Conservation (phyloP, 2,329 filamentous ascomycete species). For the Escovopsis sp. region DNA sequence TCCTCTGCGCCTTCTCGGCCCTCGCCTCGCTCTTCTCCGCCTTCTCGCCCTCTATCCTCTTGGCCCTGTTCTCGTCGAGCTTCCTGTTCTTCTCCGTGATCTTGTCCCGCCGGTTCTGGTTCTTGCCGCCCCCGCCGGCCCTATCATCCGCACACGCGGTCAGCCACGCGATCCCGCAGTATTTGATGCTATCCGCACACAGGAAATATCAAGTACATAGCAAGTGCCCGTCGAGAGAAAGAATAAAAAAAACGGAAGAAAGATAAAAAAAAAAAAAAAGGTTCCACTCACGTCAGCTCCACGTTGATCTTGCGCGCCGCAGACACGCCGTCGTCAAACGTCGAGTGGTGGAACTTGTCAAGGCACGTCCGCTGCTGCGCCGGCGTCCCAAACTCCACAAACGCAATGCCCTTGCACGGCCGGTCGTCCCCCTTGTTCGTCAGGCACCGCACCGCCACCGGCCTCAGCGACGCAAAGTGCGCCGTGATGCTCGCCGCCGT, state of each 20-base stretch:
- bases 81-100: constrained; percentile 78
- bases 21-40: constrained; percentile 18
- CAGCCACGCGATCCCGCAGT: too few species aligned
- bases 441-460: constrained; percentile 44
- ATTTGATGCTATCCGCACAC: too few species aligned
- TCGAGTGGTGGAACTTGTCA: constrained; percentile 76
- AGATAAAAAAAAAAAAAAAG: too few species aligned
- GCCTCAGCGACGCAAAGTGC: constrained; percentile 61
- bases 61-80: constrained; percentile 50
- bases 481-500: constrained; percentile 52
- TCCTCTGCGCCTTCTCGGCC: constrained; percentile 10
- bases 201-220: too few species aligned
- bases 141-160: constrained; percentile 22
- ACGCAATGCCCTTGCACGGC: constrained; percentile 61
- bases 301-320: constrained; percentile 71
- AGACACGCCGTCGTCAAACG: constrained; percentile 45
- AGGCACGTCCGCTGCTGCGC: constrained; percentile 88
- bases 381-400: constrained; percentile 77
- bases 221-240: too few species aligned
- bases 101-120: constrained; percentile 54
- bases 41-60: constrained; percentile 34
- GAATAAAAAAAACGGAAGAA: too few species aligned
- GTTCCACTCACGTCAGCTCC: constrained; percentile 73
- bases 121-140: constrained; percentile 76
- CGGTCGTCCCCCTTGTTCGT: constrained; percentile 48